Conservation (phyloP, 192 early-diverging fungal species). For the Martensiomyces pterosporus region DNA sequence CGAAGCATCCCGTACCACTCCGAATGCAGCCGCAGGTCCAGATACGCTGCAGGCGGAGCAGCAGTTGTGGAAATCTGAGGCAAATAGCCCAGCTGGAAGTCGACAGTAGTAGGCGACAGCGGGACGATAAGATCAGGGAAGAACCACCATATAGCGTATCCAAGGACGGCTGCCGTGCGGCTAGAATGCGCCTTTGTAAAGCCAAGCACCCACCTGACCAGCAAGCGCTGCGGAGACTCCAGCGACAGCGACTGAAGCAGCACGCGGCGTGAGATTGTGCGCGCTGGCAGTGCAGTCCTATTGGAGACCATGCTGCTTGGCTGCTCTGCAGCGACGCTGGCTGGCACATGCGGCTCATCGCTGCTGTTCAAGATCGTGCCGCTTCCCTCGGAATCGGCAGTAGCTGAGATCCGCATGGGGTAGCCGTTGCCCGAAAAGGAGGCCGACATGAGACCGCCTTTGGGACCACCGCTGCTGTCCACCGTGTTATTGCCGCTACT, state of each 20-base stretch:
- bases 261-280: constrained; percentile 23
- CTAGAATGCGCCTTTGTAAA: constrained; percentile 12
- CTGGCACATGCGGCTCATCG: too few species aligned
- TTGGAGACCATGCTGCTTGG: background rate
- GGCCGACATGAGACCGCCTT: background rate
- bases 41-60: constrained; percentile 3
- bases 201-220: constrained; percentile 17
- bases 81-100: constrained; percentile 32
- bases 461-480: background rate
- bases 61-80: constrained; percentile 1
- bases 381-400: background rate
- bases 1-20: constrained; percentile 49
- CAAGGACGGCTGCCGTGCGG: constrained; percentile 14
- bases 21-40: constrained; percentile 7
- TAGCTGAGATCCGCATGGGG: too few species aligned
- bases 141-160: constrained; percentile 30
- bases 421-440: background rate
- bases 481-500: background rate
- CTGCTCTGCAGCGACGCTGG: background rate
- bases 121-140: constrained; percentile 42
- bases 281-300: background rate
- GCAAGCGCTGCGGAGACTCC: constrained; percentile 20
- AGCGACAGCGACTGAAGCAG: constrained; percentile 19
- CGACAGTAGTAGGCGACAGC: constrained; percentile 22
- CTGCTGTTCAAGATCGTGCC: too few species aligned